Percentiles rank a stretch among this genome's conserved stretches.
These are phyloP conservation scores for Aspergillus phoenicis DNA, from an alignment of 2,329 filamentous ascomycete species.

Conservation along the genomic window DNA sequence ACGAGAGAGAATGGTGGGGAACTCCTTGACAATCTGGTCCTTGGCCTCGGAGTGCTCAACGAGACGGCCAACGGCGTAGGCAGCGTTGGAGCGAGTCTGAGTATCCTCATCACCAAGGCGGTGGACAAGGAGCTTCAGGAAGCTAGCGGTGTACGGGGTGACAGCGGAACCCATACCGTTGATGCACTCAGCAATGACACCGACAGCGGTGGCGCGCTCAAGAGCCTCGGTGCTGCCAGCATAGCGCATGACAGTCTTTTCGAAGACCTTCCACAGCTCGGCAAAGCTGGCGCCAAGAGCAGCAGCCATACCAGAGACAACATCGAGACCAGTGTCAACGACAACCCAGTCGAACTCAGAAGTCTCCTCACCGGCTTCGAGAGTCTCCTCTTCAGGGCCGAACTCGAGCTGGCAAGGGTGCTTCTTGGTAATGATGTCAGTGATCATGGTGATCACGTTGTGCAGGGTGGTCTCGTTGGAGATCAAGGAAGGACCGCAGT, in stretches of 20 bases:
- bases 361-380: constrained; percentile 72
- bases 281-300: constrained; percentile 79
- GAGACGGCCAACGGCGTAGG: constrained; percentile 85
- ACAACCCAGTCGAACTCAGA: constrained; percentile 98
- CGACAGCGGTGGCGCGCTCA: constrained; percentile 87
- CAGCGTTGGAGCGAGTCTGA: constrained; percentile 92
- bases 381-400: constrained; percentile 75
- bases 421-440: constrained; percentile 80
- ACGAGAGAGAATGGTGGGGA: constrained; percentile 76
- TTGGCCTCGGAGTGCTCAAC: constrained; percentile 77
- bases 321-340: constrained; percentile 90
- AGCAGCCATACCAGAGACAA: constrained; percentile 79
- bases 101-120: constrained; percentile 85
- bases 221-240: constrained; percentile 81
- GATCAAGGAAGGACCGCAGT: constrained; percentile 84
- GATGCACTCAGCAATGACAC: constrained; percentile 87
- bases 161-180: constrained; percentile 80
- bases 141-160: constrained; percentile 74
- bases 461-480: constrained; percentile 72
- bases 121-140: constrained; percentile 81
- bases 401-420: constrained; percentile 93
- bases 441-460: constrained; percentile 73
- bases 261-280: constrained; percentile 93
- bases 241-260: constrained; percentile 87
- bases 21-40: constrained; percentile 72